Evolutionary conservation across 2,329 filamentous ascomycete genomes (phyloP), one percentile per base, ranked within the genome.

Genomic region (Fusarium nisikadoi): DNA sequence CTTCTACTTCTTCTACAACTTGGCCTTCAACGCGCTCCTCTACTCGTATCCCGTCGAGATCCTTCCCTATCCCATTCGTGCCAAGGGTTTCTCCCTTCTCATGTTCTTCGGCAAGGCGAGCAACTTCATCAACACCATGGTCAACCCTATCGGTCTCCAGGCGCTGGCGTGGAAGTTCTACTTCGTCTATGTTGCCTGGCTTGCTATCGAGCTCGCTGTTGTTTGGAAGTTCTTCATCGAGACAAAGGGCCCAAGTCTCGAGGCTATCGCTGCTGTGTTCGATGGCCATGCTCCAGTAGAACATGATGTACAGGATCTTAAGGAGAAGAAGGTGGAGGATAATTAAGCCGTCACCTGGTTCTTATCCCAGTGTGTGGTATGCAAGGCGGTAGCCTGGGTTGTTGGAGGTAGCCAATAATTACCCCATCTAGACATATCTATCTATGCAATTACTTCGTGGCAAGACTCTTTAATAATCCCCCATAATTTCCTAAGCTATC

Each of bases 1-100:
- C 5, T 74, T 72, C 29, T 71, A 73, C 33, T 39, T 61, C 19
- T 73, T 74, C 17, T 74, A 70, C 59, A 72, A 74, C 27, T 57
- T 74, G 33, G 71, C 72, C 4, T 74, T 74, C 17, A 72, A 74
- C 46, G 49, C 68, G 0, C 39, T 74, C 6, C 62, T 74, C 0
- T 72, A 72, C 45, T 74, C 71, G 0, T 74, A 74, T 3, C 71
- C 56, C 0, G 59, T 74, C 16, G 71, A 74, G 20, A 60, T 74
- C 3, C 29, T 74, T 5, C 60, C 60, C 0, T 70, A 74, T 9
- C 57, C 62, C 3, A 72, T 74, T 14, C 54, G 69, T 5, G 60
- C 69, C 4, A 74, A 72, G 33, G 65, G 72, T 1, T 68, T 68
- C 39, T 74, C 71, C 1, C 35, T 74, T 4, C 59, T 74, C 20